Evolutionary conservation across 1,284 basidiomycete genomes (phyloP), one percentile per base, ranked within the genome.

Genomic region (Spongispora temasekensis): DNA sequence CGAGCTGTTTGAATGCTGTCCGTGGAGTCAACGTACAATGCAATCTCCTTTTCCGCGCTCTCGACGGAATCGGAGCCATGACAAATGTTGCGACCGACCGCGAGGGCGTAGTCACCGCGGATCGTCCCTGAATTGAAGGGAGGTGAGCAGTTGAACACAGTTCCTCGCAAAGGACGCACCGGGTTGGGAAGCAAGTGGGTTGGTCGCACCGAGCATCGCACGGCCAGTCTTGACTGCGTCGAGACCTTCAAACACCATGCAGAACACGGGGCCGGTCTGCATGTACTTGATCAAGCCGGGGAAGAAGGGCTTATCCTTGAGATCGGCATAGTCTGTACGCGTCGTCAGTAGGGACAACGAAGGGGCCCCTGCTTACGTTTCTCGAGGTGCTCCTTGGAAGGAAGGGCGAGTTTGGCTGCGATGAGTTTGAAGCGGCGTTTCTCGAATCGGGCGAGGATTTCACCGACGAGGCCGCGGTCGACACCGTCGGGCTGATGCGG

Each of bases 151-250:
- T n/a, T n/a, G n/a, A n/a, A n/a, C n/a, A n/a, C n/a, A n/a, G n/a
- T n/a, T n/a, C n/a, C n/a, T n/a, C n/a, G 42, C 13, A 48, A 4
- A 8, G 21, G 25, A 60, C 74, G 65, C 65, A 90, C 95, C 95
- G 67, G 94, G 87, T 65, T 87, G 82, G 65, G 96, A 98, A 56
- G 85, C 86, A 64, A 98, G 88, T 62, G 97, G 97, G 89, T 99
- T 98, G 76, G 97, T 98, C 54, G 95, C 90, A 75, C 97, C 95
- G 71, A 99, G 92, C 89, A 98, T 95, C 76, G 78, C 85, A 80
- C 95, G 94, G 70, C 95, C 95, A 65, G 93, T 95, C 86, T 97
- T 97, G 83, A 97, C 95, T 68, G 94, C 94, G 76, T 97, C 94
- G 72, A 96, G 89, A 70, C 97, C 97, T 81, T 98, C 86, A 87